A percentile compares a stretch with the other conserved stretches of the same genome.
phyloP scores from a whole-genome alignment of 2,329 filamentous ascomycete species.

The Nemania sp. region DNA sequence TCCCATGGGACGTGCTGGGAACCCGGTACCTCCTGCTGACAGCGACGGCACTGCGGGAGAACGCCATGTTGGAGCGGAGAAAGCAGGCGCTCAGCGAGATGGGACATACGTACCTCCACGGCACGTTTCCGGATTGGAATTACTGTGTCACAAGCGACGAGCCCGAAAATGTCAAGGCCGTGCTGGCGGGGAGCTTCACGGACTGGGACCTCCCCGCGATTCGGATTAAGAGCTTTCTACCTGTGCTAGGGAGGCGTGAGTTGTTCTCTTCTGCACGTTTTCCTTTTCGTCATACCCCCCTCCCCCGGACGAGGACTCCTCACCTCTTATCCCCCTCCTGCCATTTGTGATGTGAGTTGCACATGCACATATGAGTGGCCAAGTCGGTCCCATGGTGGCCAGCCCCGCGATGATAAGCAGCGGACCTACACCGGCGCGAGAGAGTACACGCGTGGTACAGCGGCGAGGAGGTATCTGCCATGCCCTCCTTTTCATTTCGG shows the following conservation, averaged over 20 bases:
- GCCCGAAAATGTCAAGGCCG: constrained; percentile 56
- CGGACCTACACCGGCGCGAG: too few relatives aligned
- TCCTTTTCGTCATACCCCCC: neutral
- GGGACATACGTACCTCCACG: constrained; percentile 35
- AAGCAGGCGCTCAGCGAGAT: constrained; percentile 10
- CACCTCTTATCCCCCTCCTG: too few relatives aligned
- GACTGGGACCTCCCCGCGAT: constrained; percentile 53
- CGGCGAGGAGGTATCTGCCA: too few relatives aligned
- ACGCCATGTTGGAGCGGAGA: constrained; percentile 32
- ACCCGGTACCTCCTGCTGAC: constrained; percentile 35
- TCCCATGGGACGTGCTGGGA: constrained; percentile 33
- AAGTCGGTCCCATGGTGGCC: too few relatives aligned
- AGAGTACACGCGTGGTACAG: too few relatives aligned
- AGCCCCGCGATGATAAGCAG: too few relatives aligned
- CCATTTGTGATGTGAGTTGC: too few relatives aligned
- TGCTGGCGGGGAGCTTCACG: constrained; percentile 54
- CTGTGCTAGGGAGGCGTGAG: constrained; percentile 51
- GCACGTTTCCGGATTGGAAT: constrained; percentile 29
- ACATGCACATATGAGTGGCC: too few relatives aligned
- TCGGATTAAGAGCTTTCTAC: constrained; percentile 44
- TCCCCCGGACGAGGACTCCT: neutral
- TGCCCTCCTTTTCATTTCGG: too few relatives aligned
- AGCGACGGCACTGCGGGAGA: constrained; percentile 16
- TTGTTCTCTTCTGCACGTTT: neutral
- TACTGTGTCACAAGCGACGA: constrained; percentile 34